Evolutionary conservation across 768 basidiomycete species (phyloP), one percentile per base, ranked within the genome.

Genomic region (Tulasnella calospora): DNA sequence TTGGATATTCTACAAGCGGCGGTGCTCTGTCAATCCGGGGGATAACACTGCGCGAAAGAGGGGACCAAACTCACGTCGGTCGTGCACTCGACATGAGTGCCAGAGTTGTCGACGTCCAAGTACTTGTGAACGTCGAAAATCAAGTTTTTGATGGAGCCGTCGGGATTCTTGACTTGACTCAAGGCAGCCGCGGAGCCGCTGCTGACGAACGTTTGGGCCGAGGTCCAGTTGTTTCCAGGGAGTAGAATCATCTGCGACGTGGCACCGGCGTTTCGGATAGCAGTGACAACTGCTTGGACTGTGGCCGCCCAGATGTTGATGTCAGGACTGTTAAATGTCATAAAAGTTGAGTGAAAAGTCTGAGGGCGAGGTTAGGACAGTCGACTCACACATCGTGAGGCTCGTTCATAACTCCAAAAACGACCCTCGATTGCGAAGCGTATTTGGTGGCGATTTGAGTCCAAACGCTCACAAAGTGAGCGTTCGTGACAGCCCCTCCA

Each of bases 71-170:
- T 38, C 61, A 77, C 75, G 33, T 78, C 85, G 15, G 86, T 88
- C 3, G 83, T 82, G 82, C 87, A 88, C 72, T 86, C 86, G 15
- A 84, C 80, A 80, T 85, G 83, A 1, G 86, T 87, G 47, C 87
- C 87, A 35, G 84, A 85, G 81, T 86, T 86, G 81, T 88, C 86
- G 57, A 83, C 83, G 76, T 88, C 87, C 80, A 87, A 84, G 81
- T 87, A 87, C 83, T 89, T 88, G 86, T 91, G 90, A 2, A 90
- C 89, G 81, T 91, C 90, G 81, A 91, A 87, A 78, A 90, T 83
- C 57, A 90, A 85, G 81, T 85, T 85, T 33, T 80, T 80, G 27
- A 76, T 79, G 27, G 79, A 73, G 6, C 88, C 87, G 79, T 89
- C 88, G 46, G 85, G 86, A 80, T 88, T 88, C 7, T 72, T 84